Base-by-base conservation (phyloP, 495 filamentous ascomycete species). In the Hyaloscypha finlandica region DNA sequence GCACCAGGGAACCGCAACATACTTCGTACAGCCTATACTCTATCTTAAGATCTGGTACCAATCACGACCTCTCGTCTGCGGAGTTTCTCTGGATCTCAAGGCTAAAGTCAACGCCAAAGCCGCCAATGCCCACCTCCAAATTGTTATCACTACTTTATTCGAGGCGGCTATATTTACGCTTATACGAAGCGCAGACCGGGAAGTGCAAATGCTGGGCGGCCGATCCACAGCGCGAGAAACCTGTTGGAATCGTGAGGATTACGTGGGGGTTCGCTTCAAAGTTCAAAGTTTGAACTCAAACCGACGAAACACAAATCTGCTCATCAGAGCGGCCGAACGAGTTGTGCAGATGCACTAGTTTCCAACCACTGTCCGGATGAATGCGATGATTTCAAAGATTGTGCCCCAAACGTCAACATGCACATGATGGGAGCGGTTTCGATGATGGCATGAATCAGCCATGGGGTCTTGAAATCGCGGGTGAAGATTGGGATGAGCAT, bases 121-220 rank as follows among this genome's bases (percentile, higher is more conserved):
- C n/a, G 53, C 19, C 53, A 56, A 11, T 6, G 53, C 20, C 20
- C 29, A 37, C 11, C 22, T 35, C 12, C 37, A 61, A 45, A 35
- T 33, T 56, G 53, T 30, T 31, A 56, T 29, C 53, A 29, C 9
- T 29, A 67, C 65, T 67, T 31, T 61, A 61, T 48, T 66, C 29
- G 65, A 67, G 32, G 57, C 57, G 65, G 57, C 65, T 61, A 61
- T 67, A 61, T 67, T 59, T 67, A 54, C 59, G 35, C 30, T 33
- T 42, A 3, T 33, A 51, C 19, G 19, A 48, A 33, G 56, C 4
- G 30, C 51, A n/a, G 3, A 39, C 53, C 54, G 29, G 54, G 53
- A 48, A 59, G 51, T 59, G 8, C 4, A 42, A 32, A 59, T 31
- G 6, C 8, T 59, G 19, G 56, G 56, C 6, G 6, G n/a, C n/a